These are phyloP conservation scores for Monilinia laxa DNA, from an alignment of 2,329 filamentous ascomycete species.

Conservation along the genomic window DNA sequence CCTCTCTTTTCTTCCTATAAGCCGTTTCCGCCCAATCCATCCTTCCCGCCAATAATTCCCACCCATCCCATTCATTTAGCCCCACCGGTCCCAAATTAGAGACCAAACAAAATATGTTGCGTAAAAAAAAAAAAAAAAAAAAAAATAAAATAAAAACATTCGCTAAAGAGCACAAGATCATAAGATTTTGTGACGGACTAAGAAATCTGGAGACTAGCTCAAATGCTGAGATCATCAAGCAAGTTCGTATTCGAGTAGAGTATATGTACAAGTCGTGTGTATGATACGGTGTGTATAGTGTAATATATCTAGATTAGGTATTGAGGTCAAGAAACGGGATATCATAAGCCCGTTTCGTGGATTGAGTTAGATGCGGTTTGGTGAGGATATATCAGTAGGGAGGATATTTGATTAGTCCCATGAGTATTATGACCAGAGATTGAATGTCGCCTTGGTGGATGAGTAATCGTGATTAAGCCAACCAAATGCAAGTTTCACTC, in stretches of 20 bases:
- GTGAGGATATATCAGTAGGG: not conserved
- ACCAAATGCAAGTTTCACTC: not conserved
- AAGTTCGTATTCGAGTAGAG: not conserved
- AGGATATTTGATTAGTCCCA: not conserved
- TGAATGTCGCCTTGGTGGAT: not conserved
- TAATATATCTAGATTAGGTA: not conserved
- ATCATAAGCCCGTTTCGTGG: not conserved
- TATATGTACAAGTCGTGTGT: conserved; percentile 12
- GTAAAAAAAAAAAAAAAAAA: not conserved
- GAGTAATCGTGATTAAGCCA: not conserved
- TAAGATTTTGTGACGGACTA: not conserved
- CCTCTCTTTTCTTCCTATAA: conserved; percentile 10
- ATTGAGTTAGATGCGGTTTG: not conserved
- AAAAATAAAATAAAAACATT: conserved; percentile 2
- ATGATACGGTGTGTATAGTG: not conserved
- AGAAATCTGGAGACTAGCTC: conserved; percentile 11
- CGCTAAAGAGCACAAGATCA: conserved; percentile 7
- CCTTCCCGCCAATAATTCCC: conserved; percentile 8
- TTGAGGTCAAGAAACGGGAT: not conserved
- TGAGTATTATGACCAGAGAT: not conserved
- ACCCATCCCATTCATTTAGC: not conserved
- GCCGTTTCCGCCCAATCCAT: not conserved
- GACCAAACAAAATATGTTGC: not conserved
- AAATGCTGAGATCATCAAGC: not conserved
- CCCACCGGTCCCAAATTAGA: not conserved